Evolutionary conservation across 305 asterid genomes (phyloP).

Genomic region (Withania somnifera): DNA sequence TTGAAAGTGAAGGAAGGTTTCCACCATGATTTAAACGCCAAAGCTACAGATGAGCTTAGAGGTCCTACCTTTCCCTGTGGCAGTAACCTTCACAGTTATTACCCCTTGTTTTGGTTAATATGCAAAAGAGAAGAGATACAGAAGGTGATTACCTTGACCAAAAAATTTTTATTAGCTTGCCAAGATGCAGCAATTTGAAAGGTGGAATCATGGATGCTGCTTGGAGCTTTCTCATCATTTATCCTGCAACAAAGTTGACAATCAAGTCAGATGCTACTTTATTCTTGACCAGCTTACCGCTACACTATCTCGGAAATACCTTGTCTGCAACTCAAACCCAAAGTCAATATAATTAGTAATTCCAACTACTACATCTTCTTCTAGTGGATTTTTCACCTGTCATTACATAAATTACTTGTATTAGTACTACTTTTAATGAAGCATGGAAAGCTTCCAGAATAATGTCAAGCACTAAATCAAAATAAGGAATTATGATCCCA

Average conservation of each 20-base stretch:
- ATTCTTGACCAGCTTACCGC: not conserved
- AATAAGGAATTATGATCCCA: not conserved
- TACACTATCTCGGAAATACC: conserved; percentile 29
- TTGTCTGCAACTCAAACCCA: conserved; percentile 81
- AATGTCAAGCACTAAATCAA: not conserved
- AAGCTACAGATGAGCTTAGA: conserved; percentile 68
- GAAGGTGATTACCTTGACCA: conserved; percentile 48
- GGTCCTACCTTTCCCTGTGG: conserved; percentile 79
- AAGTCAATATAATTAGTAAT: conserved; percentile 87
- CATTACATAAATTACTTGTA: not conserved
- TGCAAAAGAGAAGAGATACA: not conserved
- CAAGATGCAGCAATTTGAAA: conserved; percentile 92
- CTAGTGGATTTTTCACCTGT: conserved; percentile 78
- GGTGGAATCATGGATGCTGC: conserved; percentile 52
- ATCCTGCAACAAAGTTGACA: conserved; percentile 28
- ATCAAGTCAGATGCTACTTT: conserved; percentile 6
- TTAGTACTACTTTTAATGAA: not conserved
- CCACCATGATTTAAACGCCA: conserved; percentile 96
- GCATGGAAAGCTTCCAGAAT: not conserved
- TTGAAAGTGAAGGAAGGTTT: conserved; percentile 81
- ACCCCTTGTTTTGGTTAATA: not conserved
- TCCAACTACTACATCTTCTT: conserved; percentile 74
- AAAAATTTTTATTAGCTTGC: conserved; percentile 87
- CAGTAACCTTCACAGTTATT: not conserved
- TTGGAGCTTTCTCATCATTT: conserved; percentile 40